Conservation (phyloP, 2,329 filamentous ascomycete genomes). For the Exophiala alcalophila region DNA sequence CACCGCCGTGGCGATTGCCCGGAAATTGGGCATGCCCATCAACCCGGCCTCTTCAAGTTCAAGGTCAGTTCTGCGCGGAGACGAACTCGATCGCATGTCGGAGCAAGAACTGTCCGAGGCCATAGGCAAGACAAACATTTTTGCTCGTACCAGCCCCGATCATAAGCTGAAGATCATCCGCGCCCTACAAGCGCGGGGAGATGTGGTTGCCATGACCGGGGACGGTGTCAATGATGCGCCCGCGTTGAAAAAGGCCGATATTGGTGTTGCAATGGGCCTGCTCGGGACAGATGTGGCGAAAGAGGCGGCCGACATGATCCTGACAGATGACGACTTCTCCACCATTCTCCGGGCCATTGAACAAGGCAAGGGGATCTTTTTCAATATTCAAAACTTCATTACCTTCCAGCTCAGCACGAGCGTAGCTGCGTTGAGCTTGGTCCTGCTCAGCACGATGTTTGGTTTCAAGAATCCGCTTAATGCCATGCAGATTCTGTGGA, state of each 20-base stretch:
- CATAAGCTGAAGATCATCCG: constrained; percentile 97
- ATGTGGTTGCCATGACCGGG: constrained; percentile 98
- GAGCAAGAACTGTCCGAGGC: constrained; percentile 79
- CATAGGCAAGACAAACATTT: constrained; percentile 86
- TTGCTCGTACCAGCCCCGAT: constrained; percentile 92
- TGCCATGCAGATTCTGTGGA: constrained; percentile 99
- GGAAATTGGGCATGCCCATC: constrained; percentile 90
- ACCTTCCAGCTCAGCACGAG: constrained; percentile 98
- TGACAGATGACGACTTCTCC: constrained; percentile 86
- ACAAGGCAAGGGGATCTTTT: constrained; percentile 98
- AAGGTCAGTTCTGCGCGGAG: constrained; percentile 71
- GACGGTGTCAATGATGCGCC: constrained; percentile 98
- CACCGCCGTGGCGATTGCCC: constrained; percentile 89
- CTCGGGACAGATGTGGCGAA: constrained; percentile 97
- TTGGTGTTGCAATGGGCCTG: constrained; percentile 94
- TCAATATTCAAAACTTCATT: constrained; percentile 98
- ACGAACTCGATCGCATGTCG: constrained; percentile 90
- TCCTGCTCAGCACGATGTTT: constrained; percentile 86
- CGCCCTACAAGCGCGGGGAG: constrained; percentile 84
- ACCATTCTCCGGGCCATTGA: constrained; percentile 93
- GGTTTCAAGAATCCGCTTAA: constrained; percentile 95
- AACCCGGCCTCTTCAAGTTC: constrained; percentile 50
- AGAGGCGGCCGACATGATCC: constrained; percentile 83
- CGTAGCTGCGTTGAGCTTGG: constrained; percentile 84
- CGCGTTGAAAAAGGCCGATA: constrained; percentile 93